Evolutionary conservation across 2,329 filamentous ascomycete genomes (phyloP).

Genomic region (Xylariaceae sp.): DNA sequence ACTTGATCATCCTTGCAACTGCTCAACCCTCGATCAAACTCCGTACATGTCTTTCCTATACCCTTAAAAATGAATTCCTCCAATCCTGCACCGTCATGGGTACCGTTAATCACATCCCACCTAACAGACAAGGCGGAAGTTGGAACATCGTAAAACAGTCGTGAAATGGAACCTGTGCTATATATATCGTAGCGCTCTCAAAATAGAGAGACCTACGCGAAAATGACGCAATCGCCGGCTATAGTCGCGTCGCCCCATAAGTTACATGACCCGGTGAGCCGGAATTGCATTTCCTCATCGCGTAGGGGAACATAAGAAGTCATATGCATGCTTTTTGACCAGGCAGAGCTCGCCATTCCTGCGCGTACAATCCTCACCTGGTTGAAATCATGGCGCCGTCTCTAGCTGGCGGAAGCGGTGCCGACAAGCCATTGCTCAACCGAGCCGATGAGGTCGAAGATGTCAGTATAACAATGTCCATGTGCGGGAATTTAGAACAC

Average conservation of each 20-base stretch:
- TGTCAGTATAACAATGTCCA: slow-evolving; percentile 35
- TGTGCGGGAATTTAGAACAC: neutral
- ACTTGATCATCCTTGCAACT: neutral
- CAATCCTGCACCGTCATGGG: neutral
- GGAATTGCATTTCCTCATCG: neutral
- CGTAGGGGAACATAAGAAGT: neutral
- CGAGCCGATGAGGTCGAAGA: slow-evolving; percentile 45
- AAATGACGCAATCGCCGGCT: slow-evolving; percentile 21
- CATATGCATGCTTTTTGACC: too few relatives aligned
- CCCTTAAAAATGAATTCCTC: neutral
- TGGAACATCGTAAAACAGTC: neutral
- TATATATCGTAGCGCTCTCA: neutral
- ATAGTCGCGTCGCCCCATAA: slow-evolving; percentile 10
- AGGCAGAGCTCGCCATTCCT: too few relatives aligned
- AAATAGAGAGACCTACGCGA: neutral
- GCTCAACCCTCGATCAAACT: neutral
- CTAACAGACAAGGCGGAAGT: neutral
- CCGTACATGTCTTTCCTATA: neutral
- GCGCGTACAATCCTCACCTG: neutral
- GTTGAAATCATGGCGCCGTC: slow-evolving; percentile 2
- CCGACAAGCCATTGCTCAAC: slow-evolving; percentile 25
- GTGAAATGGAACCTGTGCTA: neutral
- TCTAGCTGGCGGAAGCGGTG: slow-evolving; percentile 9
- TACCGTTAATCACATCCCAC: neutral
- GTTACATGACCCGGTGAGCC: neutral